Evolutionary conservation across 2,329 filamentous ascomycete genomes (phyloP).

Genomic region (Chaetomium sp.): DNA sequence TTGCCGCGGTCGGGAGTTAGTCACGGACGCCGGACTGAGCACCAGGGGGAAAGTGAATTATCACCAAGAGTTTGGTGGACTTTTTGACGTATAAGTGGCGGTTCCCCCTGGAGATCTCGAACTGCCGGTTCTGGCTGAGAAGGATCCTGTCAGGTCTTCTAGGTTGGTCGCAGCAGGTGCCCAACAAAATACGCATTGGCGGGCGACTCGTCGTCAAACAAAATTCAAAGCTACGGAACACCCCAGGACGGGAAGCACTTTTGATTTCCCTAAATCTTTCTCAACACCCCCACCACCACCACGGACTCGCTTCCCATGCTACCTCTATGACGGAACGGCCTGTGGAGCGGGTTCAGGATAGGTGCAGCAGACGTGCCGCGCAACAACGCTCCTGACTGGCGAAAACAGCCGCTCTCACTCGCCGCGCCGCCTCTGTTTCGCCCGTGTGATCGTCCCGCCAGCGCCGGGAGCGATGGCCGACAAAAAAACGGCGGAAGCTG

Average conservation of each 20-base stretch:
- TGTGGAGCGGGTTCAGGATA: constrained; percentile 8
- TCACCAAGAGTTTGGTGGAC: background rate
- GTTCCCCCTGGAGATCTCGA: background rate
- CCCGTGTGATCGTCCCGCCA: constrained; percentile 9
- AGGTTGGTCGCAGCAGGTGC: too few species aligned
- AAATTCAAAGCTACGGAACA: too few species aligned
- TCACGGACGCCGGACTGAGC: background rate
- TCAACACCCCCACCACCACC: background rate
- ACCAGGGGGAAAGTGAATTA: constrained; percentile 6
- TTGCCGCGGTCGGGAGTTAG: background rate
- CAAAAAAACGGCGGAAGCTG: constrained; percentile 40
- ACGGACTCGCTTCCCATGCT: background rate
- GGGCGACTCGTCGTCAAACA: too few species aligned
- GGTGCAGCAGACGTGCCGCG: constrained; percentile 4
- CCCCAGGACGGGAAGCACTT: too few species aligned
- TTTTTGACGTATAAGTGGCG: constrained; percentile 7
- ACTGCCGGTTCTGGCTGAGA: background rate
- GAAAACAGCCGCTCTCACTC: constrained; percentile 1
- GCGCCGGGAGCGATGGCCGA: constrained; percentile 24
- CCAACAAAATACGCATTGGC: too few species aligned
- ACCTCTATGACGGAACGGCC: constrained; percentile 11
- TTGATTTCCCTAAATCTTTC: background rate
- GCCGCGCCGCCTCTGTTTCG: background rate
- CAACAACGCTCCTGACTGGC: constrained; percentile 3
- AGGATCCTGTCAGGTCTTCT: too few species aligned